phyloP scores from a whole-genome alignment of 2,329 filamentous ascomycete species.

The Cryoendolithus antarcticus region DNA sequence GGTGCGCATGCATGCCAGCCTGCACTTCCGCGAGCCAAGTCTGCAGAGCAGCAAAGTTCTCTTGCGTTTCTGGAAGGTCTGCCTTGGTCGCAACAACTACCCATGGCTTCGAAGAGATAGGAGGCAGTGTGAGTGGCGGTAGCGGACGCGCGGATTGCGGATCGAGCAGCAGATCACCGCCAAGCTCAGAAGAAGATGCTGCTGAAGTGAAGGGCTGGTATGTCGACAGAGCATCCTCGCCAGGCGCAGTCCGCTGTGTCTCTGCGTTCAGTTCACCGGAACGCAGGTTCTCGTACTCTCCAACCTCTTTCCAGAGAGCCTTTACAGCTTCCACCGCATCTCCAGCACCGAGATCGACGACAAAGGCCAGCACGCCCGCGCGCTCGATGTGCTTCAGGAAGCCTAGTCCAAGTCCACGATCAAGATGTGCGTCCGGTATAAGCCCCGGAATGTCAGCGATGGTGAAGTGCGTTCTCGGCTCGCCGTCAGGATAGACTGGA shows the following conservation, averaged over 20 bases:
- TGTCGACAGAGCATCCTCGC: conserved; percentile 29
- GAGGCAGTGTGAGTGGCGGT: conserved; percentile 42
- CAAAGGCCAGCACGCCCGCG: conserved; percentile 84
- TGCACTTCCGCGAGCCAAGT: conserved; percentile 58
- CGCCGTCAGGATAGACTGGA: conserved; percentile 23
- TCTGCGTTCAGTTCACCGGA: conserved; percentile 58
- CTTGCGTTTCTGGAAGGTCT: conserved; percentile 65
- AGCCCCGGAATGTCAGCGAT: conserved; percentile 93
- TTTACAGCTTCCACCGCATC: conserved; percentile 70
- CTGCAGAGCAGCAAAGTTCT: conserved; percentile 60
- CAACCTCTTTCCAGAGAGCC: conserved; percentile 80
- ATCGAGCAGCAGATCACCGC: conserved; percentile 10
- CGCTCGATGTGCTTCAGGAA: conserved; percentile 93
- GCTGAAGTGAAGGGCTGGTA: conserved; percentile 30
- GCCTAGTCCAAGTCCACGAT: conserved; percentile 78
- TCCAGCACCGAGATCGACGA: conserved; percentile 70
- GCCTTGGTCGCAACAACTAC: conserved; percentile 92
- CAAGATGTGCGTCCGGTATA: conserved; percentile 82
- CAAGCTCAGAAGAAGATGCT: conserved; percentile 1
- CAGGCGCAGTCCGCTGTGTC: conserved; percentile 45
- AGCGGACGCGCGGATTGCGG: conserved; percentile 20
- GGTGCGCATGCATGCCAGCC: conserved; percentile 53
- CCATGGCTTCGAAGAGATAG: conserved; percentile 91
- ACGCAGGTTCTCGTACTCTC: conserved; percentile 72
- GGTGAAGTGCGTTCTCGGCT: conserved; percentile 66